Conservation (phyloP, 805 yeast genomes). For the Candida sithepensis region DNA sequence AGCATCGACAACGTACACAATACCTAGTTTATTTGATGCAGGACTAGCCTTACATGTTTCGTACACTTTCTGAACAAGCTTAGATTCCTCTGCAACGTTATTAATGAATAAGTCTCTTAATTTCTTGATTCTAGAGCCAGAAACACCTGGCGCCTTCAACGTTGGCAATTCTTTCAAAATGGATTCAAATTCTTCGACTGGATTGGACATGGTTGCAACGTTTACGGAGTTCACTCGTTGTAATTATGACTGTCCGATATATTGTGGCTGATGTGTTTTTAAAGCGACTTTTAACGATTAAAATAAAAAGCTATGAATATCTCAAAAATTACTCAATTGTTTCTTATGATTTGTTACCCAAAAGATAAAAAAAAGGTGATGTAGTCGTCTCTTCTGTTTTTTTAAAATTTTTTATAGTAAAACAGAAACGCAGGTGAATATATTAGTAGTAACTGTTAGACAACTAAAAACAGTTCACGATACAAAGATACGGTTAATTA, state of each 20-base stretch:
- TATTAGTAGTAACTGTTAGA: not conserved
- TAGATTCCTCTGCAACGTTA: slow-evolving; percentile 49
- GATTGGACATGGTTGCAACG: slow-evolving; percentile 29
- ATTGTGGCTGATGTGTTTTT: not conserved
- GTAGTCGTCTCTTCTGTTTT: not conserved
- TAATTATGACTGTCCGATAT: not conserved
- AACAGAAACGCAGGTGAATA: not conserved
- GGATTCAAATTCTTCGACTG: slow-evolving; percentile 43
- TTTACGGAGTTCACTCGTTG: not conserved
- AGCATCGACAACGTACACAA: slow-evolving; percentile 88
- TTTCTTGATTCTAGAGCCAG: slow-evolving; percentile 90
- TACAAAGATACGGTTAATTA: not conserved
- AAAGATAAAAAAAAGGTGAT: not conserved
- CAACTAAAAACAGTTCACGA: not conserved
- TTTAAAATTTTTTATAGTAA: not conserved
- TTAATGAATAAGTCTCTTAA: slow-evolving; percentile 74
- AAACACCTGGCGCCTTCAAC: slow-evolving; percentile 84
- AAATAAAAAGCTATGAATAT: too few species aligned
- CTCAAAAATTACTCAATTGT: not conserved
- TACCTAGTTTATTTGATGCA: slow-evolving; percentile 81
- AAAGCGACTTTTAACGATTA: too few species aligned
- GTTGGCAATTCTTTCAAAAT: slow-evolving; percentile 48
- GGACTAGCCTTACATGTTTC: slow-evolving; percentile 71
- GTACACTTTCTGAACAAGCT: slow-evolving; percentile 54
- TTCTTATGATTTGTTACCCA: not conserved